A percentile compares a stretch with the other conserved stretches of the same genome.
Evolutionary conservation across 805 yeast species (phyloP).

Genomic region (Saturnispora dispora): DNA sequence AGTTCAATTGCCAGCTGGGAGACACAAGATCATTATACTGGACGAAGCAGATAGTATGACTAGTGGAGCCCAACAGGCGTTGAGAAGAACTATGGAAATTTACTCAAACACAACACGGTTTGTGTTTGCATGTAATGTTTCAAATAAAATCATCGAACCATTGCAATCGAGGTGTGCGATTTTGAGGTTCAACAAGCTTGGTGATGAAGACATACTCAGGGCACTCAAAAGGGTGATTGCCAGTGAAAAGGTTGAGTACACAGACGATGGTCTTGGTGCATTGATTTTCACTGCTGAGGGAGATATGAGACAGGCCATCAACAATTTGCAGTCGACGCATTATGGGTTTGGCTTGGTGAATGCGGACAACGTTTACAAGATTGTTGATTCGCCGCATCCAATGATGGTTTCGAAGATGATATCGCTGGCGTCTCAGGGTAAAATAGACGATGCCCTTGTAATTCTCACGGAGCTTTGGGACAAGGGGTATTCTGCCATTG

Average conservation of each 20-base stretch:
- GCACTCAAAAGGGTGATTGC: constrained; percentile 64
- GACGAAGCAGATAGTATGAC: constrained; percentile 99
- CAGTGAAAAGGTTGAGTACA: constrained; percentile 62
- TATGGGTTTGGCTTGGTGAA: constrained; percentile 91
- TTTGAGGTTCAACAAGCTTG: constrained; percentile 67
- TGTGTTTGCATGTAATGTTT: constrained; percentile 97
- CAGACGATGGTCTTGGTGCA: constrained; percentile 89
- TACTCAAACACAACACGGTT: constrained; percentile 93
- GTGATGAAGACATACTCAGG: constrained; percentile 77
- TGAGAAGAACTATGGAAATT: constrained; percentile 91
- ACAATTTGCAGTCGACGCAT: constrained; percentile 86
- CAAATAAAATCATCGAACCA: constrained; percentile 92
- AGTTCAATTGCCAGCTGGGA: constrained; percentile 75
- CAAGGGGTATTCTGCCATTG: constrained; percentile 89
- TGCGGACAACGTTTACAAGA: constrained; percentile 85
- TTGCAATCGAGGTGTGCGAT: constrained; percentile 95
- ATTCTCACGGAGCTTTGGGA: constrained; percentile 66
- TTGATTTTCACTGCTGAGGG: constrained; percentile 94
- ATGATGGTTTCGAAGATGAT: constrained; percentile 67
- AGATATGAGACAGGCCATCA: constrained; percentile 97
- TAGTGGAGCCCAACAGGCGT: constrained; percentile 89
- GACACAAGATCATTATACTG: constrained; percentile 85
- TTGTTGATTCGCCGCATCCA: constrained; percentile 96
- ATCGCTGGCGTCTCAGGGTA: constrained; percentile 24
- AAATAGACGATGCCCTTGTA: constrained; percentile 56